Evolutionary conservation across 2,329 filamentous ascomycete genomes (phyloP).

Genomic region (Aspergillus floridensis): DNA sequence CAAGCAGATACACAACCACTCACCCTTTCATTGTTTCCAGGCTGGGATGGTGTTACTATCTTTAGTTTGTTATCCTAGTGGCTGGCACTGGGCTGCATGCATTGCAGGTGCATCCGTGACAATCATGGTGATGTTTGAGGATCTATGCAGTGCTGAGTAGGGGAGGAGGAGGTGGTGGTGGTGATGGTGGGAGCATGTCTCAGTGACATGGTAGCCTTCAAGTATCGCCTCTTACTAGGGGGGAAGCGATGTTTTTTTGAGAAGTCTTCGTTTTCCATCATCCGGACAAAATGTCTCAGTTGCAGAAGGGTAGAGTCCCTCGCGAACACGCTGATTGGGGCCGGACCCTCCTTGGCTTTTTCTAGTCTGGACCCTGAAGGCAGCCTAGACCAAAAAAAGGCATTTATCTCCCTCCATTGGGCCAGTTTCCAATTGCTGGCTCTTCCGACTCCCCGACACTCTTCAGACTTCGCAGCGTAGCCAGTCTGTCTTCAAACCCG

Average conservation of each 20-base stretch:
- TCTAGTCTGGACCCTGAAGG: conserved; percentile 18
- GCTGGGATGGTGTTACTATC: neutral
- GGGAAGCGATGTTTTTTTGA: neutral
- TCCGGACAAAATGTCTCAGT: conserved; percentile 14
- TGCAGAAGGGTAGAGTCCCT: neutral
- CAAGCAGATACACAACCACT: too few species aligned
- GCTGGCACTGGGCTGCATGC: neutral
- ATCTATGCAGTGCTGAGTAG: too few species aligned
- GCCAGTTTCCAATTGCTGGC: neutral
- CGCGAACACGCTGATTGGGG: conserved; percentile 10
- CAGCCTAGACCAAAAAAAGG: neutral
- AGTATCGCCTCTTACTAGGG: neutral
- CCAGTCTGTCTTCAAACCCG: too few species aligned
- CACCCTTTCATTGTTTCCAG: neutral
- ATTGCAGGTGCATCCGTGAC: neutral
- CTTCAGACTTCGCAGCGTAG: neutral
- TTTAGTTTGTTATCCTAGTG: neutral
- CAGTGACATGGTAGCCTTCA: neutral
- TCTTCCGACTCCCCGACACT: neutral
- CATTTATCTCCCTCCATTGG: neutral
- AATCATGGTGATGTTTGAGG: too few species aligned
- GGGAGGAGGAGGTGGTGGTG: too few species aligned
- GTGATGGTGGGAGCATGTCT: conserved; percentile 2
- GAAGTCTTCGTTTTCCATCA: neutral
- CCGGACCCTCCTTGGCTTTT: conserved; percentile 21